Evolutionary conservation across 441 rosid species (phyloP), one percentile per base, ranked within the genome.

Genomic region (Mallotus repandus): DNA sequence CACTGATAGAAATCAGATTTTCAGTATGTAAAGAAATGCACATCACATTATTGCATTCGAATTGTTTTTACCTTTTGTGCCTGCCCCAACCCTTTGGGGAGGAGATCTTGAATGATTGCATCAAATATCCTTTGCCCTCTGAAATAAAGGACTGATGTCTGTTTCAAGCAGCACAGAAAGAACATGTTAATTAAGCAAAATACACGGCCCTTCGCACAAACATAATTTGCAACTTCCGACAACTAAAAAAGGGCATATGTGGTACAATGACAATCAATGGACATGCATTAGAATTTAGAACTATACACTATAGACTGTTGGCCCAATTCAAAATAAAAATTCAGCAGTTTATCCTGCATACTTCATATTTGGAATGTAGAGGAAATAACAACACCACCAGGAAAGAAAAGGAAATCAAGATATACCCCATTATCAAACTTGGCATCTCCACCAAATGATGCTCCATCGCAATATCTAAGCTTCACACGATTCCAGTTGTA

Each of bases 401-500:
- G 46, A 43, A 43, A 43, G 46, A 5, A 5, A 14, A 49, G 12
- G 12, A 53, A 11, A 53, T 53, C 13, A 66, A 72, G 49, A 74
- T 48, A 69, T 87, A 95, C 99, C 86, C 96, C 96, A 66, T 95
- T 84, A 72, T 82, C 78, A 59, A 82, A 77, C 69, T 80, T 85
- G 35, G 89, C 81, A 73, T 93, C 97, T 73, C 99, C 99, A 29
- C 86, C 79, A 76, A 96, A 96, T 62, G 99, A 96, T 45, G 91
- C 99, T 5, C 99, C 98, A 70, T 96, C 99, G 38, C 99, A 96
- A 59, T 93, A 96, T 58, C 99, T 93, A 79, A 96, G 84, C 85
- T 93, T 93, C 66, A 93, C 92, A 67, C 97, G 86, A 76, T 96
- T 96, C 99, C 99, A 96, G 71, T 96, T 93, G 76, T 89, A 96